Percentiles rank a stretch among this genome's conserved stretches.
These are phyloP conservation scores for Globisporangium megalacanthum DNA, from an alignment of 352 stramenopile genomes.

Conservation along the genomic window DNA sequence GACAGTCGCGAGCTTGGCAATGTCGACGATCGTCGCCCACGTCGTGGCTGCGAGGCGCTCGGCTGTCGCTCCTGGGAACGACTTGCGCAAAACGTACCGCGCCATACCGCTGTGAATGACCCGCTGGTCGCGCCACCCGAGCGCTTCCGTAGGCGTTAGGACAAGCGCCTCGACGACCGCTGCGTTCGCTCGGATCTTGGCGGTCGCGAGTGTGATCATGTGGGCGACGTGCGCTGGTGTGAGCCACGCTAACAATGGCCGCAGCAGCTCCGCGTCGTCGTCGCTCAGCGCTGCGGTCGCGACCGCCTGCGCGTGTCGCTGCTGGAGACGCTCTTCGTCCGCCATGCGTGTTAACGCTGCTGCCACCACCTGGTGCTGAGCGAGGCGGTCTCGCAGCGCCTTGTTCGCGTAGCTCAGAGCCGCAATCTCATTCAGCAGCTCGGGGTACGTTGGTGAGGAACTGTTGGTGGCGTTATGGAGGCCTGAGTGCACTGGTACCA, in stretches of 20 bases:
- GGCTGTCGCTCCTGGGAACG: slow-evolving; percentile 18
- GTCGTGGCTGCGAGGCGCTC: slow-evolving; percentile 21
- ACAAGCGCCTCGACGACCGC: slow-evolving; percentile 21
- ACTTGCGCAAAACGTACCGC: slow-evolving; percentile 32
- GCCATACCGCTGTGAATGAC: slow-evolving; percentile 20
- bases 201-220: slow-evolving; percentile 9
- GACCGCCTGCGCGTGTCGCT: background rate
- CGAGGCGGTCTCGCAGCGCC: slow-evolving; percentile 10
- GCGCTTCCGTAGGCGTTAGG: slow-evolving; percentile 18
- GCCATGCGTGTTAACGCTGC: slow-evolving; percentile 12
- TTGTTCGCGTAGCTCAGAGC: slow-evolving; percentile 18
- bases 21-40: slow-evolving; percentile 21
- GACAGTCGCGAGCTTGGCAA: slow-evolving; percentile 15
- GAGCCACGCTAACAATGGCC: slow-evolving; percentile 13
- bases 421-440: slow-evolving; percentile 15
- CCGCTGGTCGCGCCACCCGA: slow-evolving; percentile 36
- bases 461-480: no score
- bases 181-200: slow-evolving; percentile 20
- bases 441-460: slow-evolving; percentile 1
- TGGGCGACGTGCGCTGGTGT: slow-evolving; percentile 3
- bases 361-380: slow-evolving; percentile 10
- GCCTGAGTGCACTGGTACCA: no score
- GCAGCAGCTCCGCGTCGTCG: slow-evolving; percentile 14
- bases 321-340: slow-evolving; percentile 3
- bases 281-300: slow-evolving; percentile 11